These are phyloP conservation scores for Cryptosporidium bovis DNA, from an alignment of 169 alveolate genomes.

Conservation along the genomic window DNA sequence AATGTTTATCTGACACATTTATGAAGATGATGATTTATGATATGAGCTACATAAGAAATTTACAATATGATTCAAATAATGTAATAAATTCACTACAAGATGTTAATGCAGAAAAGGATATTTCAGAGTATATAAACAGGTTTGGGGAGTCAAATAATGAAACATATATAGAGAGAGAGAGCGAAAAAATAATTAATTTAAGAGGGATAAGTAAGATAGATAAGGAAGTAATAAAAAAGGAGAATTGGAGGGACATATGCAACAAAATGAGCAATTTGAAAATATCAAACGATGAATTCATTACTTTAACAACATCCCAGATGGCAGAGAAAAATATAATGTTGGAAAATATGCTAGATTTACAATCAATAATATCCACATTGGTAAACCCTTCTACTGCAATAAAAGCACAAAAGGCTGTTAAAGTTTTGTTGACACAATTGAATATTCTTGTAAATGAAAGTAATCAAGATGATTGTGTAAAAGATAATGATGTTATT, in stretches of 20 bases:
- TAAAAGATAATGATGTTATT: background rate
- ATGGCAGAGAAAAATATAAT: constrained; percentile 53
- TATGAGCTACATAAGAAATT: constrained; percentile 66
- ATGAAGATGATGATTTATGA: constrained; percentile 73
- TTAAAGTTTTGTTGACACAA: constrained; percentile 36
- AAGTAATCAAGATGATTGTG: background rate
- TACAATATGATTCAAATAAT: constrained; percentile 66
- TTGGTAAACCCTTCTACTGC: constrained; percentile 63
- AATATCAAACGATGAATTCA: constrained; percentile 59
- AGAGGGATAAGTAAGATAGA: background rate
- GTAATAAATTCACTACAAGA: constrained; percentile 60
- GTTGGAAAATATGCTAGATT: constrained; percentile 44
- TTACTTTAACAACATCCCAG: constrained; percentile 37
- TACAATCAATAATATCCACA: constrained; percentile 44
- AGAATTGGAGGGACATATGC: constrained; percentile 64
- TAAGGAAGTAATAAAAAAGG: constrained; percentile 9
- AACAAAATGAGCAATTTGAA: constrained; percentile 32
- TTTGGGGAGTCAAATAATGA: constrained; percentile 30
- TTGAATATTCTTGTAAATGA: constrained; percentile 32
- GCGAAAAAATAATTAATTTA: background rate
- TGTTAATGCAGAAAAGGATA: constrained; percentile 59
- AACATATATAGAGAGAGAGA: background rate
- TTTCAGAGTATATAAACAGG: constrained; percentile 51
- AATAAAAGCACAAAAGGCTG: constrained; percentile 71
- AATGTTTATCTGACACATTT: constrained; percentile 56